Evolutionary conservation across 148 eudicot species (phyloP).

Genomic region (Nepenthes gracilis): DNA sequence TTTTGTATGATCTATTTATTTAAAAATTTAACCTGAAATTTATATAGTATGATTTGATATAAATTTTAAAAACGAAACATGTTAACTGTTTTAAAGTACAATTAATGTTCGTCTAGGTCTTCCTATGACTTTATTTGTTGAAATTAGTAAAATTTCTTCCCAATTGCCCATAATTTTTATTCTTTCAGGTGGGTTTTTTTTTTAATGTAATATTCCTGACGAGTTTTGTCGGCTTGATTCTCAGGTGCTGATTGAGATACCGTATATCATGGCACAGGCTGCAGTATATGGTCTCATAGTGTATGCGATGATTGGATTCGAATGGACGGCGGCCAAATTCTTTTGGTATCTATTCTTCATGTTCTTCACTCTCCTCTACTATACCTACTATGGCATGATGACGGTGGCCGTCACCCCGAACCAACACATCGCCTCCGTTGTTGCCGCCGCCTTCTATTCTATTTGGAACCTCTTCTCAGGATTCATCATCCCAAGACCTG

Average conservation of each 20-base stretch:
- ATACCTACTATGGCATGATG: conserved; percentile 38
- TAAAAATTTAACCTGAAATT: too few relatives aligned
- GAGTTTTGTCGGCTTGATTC: neutral
- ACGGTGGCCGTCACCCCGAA: conserved; percentile 35
- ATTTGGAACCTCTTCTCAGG: conserved; percentile 37
- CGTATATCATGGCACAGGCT: conserved; percentile 24
- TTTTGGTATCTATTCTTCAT: conserved; percentile 33
- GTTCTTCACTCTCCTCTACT: conserved; percentile 28
- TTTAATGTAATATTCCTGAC: too few relatives aligned
- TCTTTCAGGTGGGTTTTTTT: too few relatives aligned
- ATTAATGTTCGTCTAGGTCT: too few relatives aligned
- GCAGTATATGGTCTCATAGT: conserved; percentile 21
- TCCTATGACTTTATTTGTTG: too few relatives aligned
- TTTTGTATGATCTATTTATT: too few relatives aligned
- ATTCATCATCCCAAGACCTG: conserved; percentile 31
- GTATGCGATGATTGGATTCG: conserved; percentile 29
- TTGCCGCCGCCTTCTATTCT: conserved; percentile 20
- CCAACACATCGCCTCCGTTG: conserved; percentile 22
- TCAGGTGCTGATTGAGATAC: conserved; percentile 32
- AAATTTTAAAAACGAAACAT: too few relatives aligned
- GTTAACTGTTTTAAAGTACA: too few relatives aligned
- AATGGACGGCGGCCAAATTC: conserved; percentile 26
- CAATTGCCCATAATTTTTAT: too few relatives aligned
- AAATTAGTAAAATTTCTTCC: too few relatives aligned
- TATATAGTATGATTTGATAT: too few relatives aligned